Base-by-base conservation (phyloP, 805 yeast genomes). In the Vanderwaltozyma tropicalis region DNA sequence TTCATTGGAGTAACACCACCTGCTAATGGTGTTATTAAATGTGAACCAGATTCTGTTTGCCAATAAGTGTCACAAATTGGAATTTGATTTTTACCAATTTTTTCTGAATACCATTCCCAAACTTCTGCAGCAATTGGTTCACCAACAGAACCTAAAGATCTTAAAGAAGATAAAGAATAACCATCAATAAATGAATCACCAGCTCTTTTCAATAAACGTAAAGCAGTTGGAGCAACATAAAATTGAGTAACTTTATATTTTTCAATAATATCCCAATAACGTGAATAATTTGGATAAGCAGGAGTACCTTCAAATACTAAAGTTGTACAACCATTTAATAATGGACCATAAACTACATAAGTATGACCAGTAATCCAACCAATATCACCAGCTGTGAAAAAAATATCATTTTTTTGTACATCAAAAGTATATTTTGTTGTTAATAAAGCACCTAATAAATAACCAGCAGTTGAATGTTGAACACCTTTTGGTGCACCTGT, bases 361-460 rank as follows among this genome's bases (percentile, higher is more conserved):
- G 92, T 72, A 63, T 83, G 94, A 41, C 94, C 94, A 6, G 94
- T 83, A 53, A 83, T 80, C 94, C 94, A 83, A 53, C 94, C 94
- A 38, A 83, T 80, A 63, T 83, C 94, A 57, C 92, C 94, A 22
- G 94, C 92, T 14, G 92, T 82, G 69, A 83, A 83, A 40, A 83
- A 68, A 12, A 76, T 67, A 56, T 83, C 94, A 41, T 79, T 78
- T 30, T 72, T 70, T 52, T 82, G 87, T 29, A 80, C 68, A 60
- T 83, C 94, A 60, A 83, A 83, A 32, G 76, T 72, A 53, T 83
- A 83, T 53, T 77, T 77, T 51, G 86, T 78, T 34, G 89, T 75
- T 54, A 82, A 47, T 40, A 78, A 67, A 15, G 92, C 87, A 43
- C 83, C 81, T 41, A 83, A 66, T 43, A 83, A 63, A 58, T 76